phyloP scores from a whole-genome alignment of 148 eudicot genomes.

The Chenopodium suecicum region DNA sequence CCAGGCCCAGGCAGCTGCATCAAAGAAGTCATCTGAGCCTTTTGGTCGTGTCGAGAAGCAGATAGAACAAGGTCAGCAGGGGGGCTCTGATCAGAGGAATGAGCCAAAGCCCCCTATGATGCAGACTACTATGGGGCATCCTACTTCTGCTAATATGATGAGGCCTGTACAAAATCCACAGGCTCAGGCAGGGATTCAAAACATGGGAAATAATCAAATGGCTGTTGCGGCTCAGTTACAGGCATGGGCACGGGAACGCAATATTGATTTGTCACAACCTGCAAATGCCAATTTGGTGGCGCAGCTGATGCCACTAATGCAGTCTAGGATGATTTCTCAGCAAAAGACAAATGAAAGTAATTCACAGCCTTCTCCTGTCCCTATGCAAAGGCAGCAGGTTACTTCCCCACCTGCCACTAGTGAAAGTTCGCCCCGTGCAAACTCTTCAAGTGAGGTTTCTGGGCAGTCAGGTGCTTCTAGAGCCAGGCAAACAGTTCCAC shows the following conservation, averaged over 20 bases:
- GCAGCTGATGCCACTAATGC: conserved; percentile 81
- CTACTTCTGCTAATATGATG: conserved; percentile 39
- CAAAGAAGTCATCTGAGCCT: conserved; percentile 60
- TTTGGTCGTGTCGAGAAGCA: conserved; percentile 51
- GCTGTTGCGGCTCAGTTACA: conserved; percentile 88
- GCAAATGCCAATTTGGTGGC: conserved; percentile 78
- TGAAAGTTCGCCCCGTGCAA: conserved; percentile 78
- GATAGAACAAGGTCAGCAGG: conserved; percentile 44
- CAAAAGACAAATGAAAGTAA: conserved; percentile 71
- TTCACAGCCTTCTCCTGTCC: conserved; percentile 50
- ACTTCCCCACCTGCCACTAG: conserved; percentile 61
- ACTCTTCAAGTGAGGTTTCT: conserved; percentile 76
- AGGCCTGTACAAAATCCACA: conserved; percentile 55
- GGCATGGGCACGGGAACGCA: conserved; percentile 79
- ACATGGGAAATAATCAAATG: conserved; percentile 49
- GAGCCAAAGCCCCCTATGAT: conserved; percentile 51
- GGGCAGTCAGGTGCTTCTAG: conserved; percentile 65
- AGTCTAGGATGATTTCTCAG: conserved; percentile 71
- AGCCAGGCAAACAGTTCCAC: conserved; percentile 52
- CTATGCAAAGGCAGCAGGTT: conserved; percentile 65
- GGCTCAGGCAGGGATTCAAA: conserved; percentile 53
- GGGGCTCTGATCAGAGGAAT: conserved; percentile 51
- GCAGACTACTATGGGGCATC: conserved; percentile 52
- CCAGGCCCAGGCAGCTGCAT: conserved; percentile 58
- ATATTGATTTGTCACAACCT: conserved; percentile 83